Evolutionary conservation across 805 yeast genomes (phyloP).

Genomic region (Wickerhamiella sergipiensis): DNA sequence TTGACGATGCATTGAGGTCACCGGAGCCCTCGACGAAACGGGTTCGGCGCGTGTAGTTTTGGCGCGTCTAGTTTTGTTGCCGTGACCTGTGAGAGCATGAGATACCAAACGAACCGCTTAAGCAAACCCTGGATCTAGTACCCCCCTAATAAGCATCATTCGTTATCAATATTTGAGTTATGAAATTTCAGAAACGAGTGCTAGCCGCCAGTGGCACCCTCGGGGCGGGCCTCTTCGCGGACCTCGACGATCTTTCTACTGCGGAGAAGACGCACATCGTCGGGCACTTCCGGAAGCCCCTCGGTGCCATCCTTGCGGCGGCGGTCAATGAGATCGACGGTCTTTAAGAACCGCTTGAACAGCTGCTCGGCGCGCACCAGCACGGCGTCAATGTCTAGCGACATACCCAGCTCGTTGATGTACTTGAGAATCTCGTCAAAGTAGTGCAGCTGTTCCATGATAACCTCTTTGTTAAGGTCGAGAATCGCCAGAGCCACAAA

Average conservation of each 20-base stretch:
- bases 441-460: slow-evolving; percentile 54
- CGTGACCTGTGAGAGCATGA: no score
- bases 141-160: background rate
- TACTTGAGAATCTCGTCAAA: slow-evolving; percentile 89
- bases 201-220: slow-evolving; percentile 26
- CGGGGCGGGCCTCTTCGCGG: slow-evolving; percentile 36
- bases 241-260: slow-evolving; percentile 50
- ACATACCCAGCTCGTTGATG: slow-evolving; percentile 77
- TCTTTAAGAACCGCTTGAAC: slow-evolving; percentile 65
- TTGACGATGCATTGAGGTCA: background rate
- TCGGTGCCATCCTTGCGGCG: slow-evolving; percentile 7
- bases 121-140: no score
- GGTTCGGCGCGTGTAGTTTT: background rate
- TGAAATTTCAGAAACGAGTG: no score
- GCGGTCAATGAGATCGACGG: slow-evolving; percentile 62
- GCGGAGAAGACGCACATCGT: slow-evolving; percentile 46
- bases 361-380: slow-evolving; percentile 74
- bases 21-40: background rate
- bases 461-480: slow-evolving; percentile 70
- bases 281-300: slow-evolving; percentile 16
- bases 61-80: background rate
- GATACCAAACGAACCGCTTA: no score
- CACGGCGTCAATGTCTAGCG: slow-evolving; percentile 60
- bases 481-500: slow-evolving; percentile 82
- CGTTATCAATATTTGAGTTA: background rate